Base-by-base conservation (phyloP, 805 yeast genomes). In the Myxozyma sirexii region DNA sequence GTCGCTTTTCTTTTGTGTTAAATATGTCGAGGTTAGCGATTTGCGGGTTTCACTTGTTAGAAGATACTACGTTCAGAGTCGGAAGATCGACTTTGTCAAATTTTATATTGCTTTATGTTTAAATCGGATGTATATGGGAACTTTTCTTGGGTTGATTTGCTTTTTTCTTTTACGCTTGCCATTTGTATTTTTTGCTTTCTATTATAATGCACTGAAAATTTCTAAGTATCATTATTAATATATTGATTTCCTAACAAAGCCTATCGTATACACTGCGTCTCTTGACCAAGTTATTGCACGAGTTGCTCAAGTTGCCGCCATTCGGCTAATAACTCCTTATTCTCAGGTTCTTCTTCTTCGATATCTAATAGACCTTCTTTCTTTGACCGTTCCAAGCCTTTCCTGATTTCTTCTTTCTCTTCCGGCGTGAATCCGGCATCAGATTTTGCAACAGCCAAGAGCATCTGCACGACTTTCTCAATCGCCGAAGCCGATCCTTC, bases 401-500 rank as follows among this genome's bases (percentile, higher is more conserved):
- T 43, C 44, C 38, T 35, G 37, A 65, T 65, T 12, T 41, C 47
- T 35, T 41, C 55, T 17, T 55, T 57, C 37, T 65, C 68, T 4
- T 65, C 62, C 5, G 37, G 54, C 4, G 60, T 54, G 26, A 65
- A 50, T 23, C 67, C 68, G 15, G 57, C 50, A 7, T 33, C 31
- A 10, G 62, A 57, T 27, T 58, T 48, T 17, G 60, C 65, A 19
- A 65, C 44, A 13, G 59, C 46, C 2, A 62, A 43, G 21, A 62
- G 33, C 3, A 62, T 38, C 51, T 62, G 60, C 7, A 62, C 59
- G 10, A 62, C 44, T 31, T 56, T 60, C 35, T 62, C 61, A 24
- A 62, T 60, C 21, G 65, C 66, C 6, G 65, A 51, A 13, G 44
- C 27, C 15, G 66, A 62, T 12, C 27, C 42, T 27, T 62, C 66